Evolutionary conservation across 805 yeast species (phyloP).

Genomic region (Vanderwaltozyma verrucispora): DNA sequence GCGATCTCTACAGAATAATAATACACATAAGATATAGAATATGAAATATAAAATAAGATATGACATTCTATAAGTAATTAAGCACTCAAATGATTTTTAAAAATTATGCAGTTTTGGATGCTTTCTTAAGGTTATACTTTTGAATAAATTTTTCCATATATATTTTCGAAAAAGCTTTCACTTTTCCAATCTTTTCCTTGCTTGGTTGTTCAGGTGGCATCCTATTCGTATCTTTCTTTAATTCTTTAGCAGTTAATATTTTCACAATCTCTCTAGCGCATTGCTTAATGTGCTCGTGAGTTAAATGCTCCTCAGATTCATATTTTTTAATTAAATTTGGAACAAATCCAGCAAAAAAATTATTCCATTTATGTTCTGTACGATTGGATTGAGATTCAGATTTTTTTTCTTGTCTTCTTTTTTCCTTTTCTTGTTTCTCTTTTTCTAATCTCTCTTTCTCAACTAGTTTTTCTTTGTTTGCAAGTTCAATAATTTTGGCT

Average conservation of each 20-base stretch:
- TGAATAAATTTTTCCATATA: conserved; percentile 60
- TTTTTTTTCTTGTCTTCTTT: conserved; percentile 13
- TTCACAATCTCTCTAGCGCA: conserved; percentile 75
- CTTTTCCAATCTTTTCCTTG: conserved; percentile 56
- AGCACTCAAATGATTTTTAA: neutral
- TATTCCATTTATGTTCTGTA: conserved; percentile 29
- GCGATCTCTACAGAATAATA: too few relatives aligned
- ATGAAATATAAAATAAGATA: too few relatives aligned
- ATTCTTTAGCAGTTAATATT: conserved; percentile 57
- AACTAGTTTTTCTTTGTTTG: conserved; percentile 19
- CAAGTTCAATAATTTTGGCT: conserved; percentile 10
- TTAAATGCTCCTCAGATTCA: conserved; percentile 42
- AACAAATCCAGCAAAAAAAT: conserved; percentile 55
- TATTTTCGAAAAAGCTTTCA: conserved; percentile 48
- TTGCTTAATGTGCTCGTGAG: conserved; percentile 61
- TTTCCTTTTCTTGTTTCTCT: conserved; percentile 16
- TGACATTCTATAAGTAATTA: too few relatives aligned
- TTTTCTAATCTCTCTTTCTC: conserved; percentile 13
- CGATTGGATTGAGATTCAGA: conserved; percentile 8
- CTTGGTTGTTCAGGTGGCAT: conserved; percentile 47
- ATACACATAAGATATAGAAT: too few relatives aligned
- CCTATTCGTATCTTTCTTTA: conserved; percentile 24
- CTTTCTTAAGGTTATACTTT: conserved; percentile 32
- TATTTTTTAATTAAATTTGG: conserved; percentile 70
- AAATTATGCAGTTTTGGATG: neutral